Base-by-base conservation (phyloP, 805 yeast species). In the Lipomyces orientalis region DNA sequence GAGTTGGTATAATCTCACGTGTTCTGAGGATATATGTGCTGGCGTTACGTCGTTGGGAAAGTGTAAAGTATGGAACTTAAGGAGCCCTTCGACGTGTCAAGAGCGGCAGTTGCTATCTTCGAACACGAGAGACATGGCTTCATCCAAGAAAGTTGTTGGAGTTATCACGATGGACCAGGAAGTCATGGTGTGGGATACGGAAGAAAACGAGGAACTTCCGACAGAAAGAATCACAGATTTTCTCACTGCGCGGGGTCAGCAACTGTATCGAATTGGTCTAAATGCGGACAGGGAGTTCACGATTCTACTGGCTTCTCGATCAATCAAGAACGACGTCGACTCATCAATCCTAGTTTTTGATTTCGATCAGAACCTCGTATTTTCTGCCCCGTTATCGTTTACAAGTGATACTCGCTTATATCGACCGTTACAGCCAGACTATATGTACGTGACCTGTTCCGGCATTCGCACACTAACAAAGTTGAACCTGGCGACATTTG, bases 131-230 rank as follows among this genome's bases (percentile, higher is more conserved):
- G 72, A 66, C 35, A 66, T 69, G 66, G 62, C 71, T 29, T 69
- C 72, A 8, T 63, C 70, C 12, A 60, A 56, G 34, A 43, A 58
- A 25, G 33, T 69, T 16, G 25, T 67, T n/a, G 72, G 66, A 2
- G 68, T 69, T 16, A 64, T 69, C 54, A 63, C 71, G 4, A 46
- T 56, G 60, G 67, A 64, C 49, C 64, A 65, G 19, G 72, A 69
- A 33, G 10, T 69, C 31, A 66, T 67, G 70, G 14, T 69, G n/a
- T 69, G 72, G 72, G 71, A 69, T 52, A 69, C 72, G 5, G 70
- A 54, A 2, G 55, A 29, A 39, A 64, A 66, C 43, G 62, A 66
- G 14, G 72, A 69, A 39, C 63, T 66, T 6, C 14, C 66, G 16
- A 69, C 72, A 6, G 54, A 54, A 12, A 12, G 14, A 1, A 67